These are phyloP conservation scores for Arachis stenosperma DNA, from an alignment of 306 rosid species.

Conservation along the genomic window DNA sequence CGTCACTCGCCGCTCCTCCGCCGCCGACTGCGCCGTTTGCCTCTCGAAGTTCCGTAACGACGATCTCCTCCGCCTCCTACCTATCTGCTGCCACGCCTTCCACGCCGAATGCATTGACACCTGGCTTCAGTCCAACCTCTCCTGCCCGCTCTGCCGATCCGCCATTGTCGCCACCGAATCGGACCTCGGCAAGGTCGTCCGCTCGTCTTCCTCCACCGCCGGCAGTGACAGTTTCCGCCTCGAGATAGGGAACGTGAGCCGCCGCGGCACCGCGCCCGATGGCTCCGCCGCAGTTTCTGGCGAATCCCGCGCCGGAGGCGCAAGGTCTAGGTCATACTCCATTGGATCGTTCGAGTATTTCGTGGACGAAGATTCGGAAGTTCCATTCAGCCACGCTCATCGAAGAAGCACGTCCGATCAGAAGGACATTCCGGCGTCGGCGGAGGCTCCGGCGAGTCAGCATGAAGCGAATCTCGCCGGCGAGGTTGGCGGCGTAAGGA, in stretches of 20 bases:
- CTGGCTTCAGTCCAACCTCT: conserved; percentile 72
- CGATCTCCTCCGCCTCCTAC: conserved; percentile 72
- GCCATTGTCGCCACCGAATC: conserved; percentile 54
- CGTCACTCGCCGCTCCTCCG: conserved; percentile 50
- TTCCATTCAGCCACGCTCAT: conserved; percentile 51
- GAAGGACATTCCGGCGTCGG: conserved; percentile 48
- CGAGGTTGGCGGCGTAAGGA: conserved; percentile 61
- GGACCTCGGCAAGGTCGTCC: conserved; percentile 53
- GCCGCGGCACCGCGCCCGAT: conserved; percentile 37
- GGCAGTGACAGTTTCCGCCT: conserved; percentile 55
- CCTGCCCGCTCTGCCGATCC: conserved; percentile 84
- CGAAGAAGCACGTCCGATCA: conserved; percentile 55
- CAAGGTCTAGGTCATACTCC: conserved; percentile 66
- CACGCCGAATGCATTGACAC: conserved; percentile 67
- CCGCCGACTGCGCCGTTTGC: conserved; percentile 78
- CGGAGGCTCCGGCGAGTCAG: conserved; percentile 14
- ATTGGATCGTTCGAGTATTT: conserved; percentile 84
- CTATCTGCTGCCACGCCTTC: conserved; percentile 79
- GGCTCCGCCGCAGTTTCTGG: neutral
- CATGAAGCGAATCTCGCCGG: conserved; percentile 51
- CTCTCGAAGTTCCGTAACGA: conserved; percentile 62
- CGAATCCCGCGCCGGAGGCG: neutral
- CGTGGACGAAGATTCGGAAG: conserved; percentile 70
- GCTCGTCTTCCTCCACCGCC: conserved; percentile 11
- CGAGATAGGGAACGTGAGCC: conserved; percentile 73